Evolutionary conservation across 176 grass and related monocot species (phyloP).

Genomic region (Cenchrus purpureus): DNA sequence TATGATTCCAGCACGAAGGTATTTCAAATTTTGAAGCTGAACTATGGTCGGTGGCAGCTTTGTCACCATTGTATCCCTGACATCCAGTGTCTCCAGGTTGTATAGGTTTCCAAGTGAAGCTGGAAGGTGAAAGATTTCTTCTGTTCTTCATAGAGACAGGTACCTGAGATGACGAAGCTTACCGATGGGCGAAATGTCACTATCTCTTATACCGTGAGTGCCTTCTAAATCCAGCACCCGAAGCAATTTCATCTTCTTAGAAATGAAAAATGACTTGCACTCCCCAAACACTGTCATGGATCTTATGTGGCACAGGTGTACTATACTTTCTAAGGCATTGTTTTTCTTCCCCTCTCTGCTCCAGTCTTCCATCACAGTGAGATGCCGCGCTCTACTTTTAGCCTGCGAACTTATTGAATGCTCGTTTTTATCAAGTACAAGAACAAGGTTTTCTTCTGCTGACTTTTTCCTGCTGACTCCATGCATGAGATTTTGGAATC

Average conservation of each 20-base stretch:
- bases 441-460: slow-evolving; percentile 34
- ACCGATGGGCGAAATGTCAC: background rate
- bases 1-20: background rate
- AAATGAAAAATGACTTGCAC: background rate
- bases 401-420: background rate
- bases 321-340: background rate
- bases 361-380: background rate
- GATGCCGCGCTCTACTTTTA: background rate
- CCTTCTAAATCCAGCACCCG: slow-evolving; percentile 47
- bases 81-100: slow-evolving; percentile 2
- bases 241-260: slow-evolving; percentile 30
- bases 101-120: background rate
- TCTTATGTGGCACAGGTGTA: slow-evolving; percentile 6
- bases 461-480: slow-evolving; percentile 33
- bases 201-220: background rate
- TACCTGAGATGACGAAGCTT: slow-evolving; percentile 39
- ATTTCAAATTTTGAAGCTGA: background rate
- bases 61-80: background rate
- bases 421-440: background rate
- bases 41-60: background rate
- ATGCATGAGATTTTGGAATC: slow-evolving; percentile 34
- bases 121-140: background rate
- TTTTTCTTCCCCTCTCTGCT: background rate
- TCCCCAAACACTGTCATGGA: slow-evolving; percentile 32
- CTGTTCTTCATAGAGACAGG: slow-evolving; percentile 1